Evolutionary conservation across 805 yeast genomes (phyloP), one percentile per base, ranked within the genome.

Genomic region (Suhomyces kilbournensis): DNA sequence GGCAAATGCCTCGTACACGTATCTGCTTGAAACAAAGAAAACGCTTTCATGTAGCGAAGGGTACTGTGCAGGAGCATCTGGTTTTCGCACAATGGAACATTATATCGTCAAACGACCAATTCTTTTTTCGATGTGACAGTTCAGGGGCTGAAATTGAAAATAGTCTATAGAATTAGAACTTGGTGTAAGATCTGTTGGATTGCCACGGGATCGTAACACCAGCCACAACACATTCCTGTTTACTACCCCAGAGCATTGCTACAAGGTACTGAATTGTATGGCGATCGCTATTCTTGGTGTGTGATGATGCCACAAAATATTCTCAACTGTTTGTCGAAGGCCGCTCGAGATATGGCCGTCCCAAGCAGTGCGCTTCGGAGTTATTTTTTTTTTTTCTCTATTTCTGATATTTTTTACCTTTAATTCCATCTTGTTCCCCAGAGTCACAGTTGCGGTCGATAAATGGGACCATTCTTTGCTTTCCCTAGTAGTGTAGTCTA

Each of bases 1-100:
- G 32, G n/a, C 14, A 4, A 28, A 28, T 4, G 28, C 28, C 12
- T 8, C 28, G 12, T 12, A 12, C 14, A 26, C 32, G 14, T 12
- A 28, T 28, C 32, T 28, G 32, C 32, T 12, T 12, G 42, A 4
- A 38, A 38, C 42, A 38, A 38, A 38, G 40, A 35, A 35, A 38
- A 9, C 23, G 22, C 35, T 44, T 4, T 15, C 20, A 23, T 44
- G 46, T 44, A 44, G 20, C 46, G 46, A 44, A 44, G 46, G 46
- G 35, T 44, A 14, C 34, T 44, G 46, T 26, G 46, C 35, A 44
- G 35, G 34, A 44, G 3, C 28, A 38, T 19, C 20, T 35, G 5
- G 15, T 19, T 38, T 17, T 17, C 40, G 42, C 42, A 17, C 42
- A 38, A 17, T 19, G 7, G 7, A 15, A n/a, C 40, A 28, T 38